These are phyloP conservation scores for Cladosporium halotolerans DNA, from an alignment of 2,329 filamentous ascomycete genomes.

Conservation along the genomic window DNA sequence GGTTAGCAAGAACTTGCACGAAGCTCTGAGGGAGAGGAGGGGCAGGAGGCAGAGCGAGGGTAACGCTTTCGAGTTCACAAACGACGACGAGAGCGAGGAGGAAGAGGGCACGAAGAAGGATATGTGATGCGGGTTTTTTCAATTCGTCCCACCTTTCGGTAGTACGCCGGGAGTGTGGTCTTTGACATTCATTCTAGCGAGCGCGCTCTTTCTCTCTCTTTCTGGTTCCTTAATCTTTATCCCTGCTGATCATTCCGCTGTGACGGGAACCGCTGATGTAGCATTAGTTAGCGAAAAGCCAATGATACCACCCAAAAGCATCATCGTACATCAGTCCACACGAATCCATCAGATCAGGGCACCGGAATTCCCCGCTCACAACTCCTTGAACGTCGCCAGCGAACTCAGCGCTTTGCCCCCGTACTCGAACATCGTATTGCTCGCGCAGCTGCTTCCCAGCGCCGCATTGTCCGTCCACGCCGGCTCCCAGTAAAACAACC, in stretches of 20 bases:
- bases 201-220: neutral
- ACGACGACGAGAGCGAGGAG: constrained; percentile 16
- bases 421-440: constrained; percentile 25
- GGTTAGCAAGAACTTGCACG: constrained; percentile 75
- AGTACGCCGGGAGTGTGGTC: no score
- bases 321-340: neutral
- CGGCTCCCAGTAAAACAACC: constrained; percentile 30
- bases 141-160: no score
- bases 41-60: constrained; percentile 52
- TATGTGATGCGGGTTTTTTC: neutral
- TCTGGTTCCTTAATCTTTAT: neutral
- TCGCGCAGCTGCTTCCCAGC: constrained; percentile 24
- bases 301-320: neutral
- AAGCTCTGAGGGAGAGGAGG: constrained; percentile 70
- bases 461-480: constrained; percentile 27
- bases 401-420: constrained; percentile 25
- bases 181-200: neutral
- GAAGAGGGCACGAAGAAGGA: constrained; percentile 13
- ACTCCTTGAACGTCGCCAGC: constrained; percentile 15
- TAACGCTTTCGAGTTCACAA: constrained; percentile 22
- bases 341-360: neutral
- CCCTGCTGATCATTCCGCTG: neutral
- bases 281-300: neutral
- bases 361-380: neutral
- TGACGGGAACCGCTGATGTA: neutral